Evolutionary conservation across 176 grass and related monocot genomes (phyloP), one percentile per base, ranked within the genome.

Genomic region (Bothriochloa decipiens): DNA sequence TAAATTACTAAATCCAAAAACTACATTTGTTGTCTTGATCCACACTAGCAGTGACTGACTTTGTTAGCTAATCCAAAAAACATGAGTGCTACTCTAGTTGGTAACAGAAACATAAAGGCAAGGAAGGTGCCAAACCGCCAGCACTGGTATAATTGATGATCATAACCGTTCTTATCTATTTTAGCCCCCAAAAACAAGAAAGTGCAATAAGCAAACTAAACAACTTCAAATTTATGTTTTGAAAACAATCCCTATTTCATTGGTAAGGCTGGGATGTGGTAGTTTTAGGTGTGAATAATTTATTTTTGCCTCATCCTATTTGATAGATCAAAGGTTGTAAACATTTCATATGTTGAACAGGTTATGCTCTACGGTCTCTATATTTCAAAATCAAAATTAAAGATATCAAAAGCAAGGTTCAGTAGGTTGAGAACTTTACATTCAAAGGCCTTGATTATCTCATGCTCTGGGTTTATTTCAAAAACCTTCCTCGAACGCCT

Each of bases 401-500:
- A 26, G 7, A 39, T 6, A 66, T 7, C 7, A 81, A 52, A 61
- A 67, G 14, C n/a, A 70, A 39, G 25, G n/a, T 37, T 47, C 20
- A 26, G n/a, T 16, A 75, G 43, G 17, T 57, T 35, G 18, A 76
- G 43, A 15, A 58, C 87, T 96, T 91, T n/a, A 96, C 96, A 89
- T 96, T 96, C 79, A 99, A 84, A n/a, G 15, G 85, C 29, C 86
- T 89, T 92, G 67, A 99, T 94, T 74, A 99, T 96, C 35, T 92
- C 89, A 65, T 99, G 96, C 27, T 90, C 91, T 83, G 96, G 93
- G 83, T 99, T 99, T 77, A 96, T 99, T 87, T 99, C 96, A 68
- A 99, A 99, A 46, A 99, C 96, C 88, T 91, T 99, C 81, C 96
- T 96, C 16, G 93, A 93, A 11, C 88, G 85, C 96, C 96, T 99